Evolutionary conservation across 768 basidiomycete genomes (phyloP).

Genomic region (Suillus clintonianus): DNA sequence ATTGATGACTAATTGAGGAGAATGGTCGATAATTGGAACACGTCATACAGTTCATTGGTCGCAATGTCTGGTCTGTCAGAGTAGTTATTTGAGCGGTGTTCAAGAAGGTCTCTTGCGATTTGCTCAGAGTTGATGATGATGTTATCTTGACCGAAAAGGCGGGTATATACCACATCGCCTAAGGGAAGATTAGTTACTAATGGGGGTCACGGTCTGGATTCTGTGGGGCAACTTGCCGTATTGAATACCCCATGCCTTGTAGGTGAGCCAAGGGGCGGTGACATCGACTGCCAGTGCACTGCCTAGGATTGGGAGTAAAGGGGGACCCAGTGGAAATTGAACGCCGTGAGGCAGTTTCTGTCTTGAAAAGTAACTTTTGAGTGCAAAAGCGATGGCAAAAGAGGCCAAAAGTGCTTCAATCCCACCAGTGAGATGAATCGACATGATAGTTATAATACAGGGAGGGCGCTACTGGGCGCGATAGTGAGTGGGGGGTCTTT

Average conservation of each 20-base stretch:
- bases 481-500: background rate
- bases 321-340: background rate
- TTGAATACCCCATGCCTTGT: background rate
- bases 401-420: background rate
- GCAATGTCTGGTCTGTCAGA: constrained; percentile 8
- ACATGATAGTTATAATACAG: background rate
- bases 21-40: background rate
- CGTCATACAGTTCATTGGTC: constrained; percentile 10
- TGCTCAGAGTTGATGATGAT: constrained; percentile 14
- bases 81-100: constrained; percentile 11
- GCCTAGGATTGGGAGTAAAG: constrained; percentile 1
- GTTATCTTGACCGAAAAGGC: constrained; percentile 8
- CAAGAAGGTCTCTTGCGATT: constrained; percentile 12
- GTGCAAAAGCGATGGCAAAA: background rate
- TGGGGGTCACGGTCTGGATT: background rate
- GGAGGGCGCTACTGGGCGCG: background rate
- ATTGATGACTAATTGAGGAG: background rate
- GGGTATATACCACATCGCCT: constrained; percentile 9
- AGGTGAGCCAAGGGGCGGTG: constrained; percentile 1
- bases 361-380: background rate
- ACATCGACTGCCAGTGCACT: background rate
- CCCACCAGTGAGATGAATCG: background rate
- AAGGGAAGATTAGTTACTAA: background rate
- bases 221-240: background rate
- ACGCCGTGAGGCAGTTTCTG: background rate